Base-by-base conservation (phyloP, 139 green algal genomes). In the Astrephomene gubernaculifera region DNA sequence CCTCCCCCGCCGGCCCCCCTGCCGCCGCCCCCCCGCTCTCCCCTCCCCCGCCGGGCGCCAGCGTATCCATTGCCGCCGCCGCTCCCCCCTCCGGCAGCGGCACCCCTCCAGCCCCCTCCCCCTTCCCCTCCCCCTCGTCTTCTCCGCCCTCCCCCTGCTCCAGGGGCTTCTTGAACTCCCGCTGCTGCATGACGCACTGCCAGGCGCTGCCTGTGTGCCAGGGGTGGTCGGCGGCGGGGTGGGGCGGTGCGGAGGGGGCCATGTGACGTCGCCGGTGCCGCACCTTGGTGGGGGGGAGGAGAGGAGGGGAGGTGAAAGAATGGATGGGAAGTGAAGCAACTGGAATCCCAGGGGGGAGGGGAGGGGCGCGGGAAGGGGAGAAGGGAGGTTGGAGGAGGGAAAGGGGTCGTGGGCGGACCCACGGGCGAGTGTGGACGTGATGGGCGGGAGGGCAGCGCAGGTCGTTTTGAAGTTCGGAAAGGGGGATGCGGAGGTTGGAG, bases 171-270 rank as follows among this genome's bases (percentile, higher is more conserved):
- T 69, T 61, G 57, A 72, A 72, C 38, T 29, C 43, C 17, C 89
- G 54, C 61, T 86, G 41, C 72, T 89, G 53, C 88, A 93, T 93
- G 9, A 21, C 64, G 4, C 44, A 52, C 61, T 91, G 90, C 89
- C 83, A 92, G 0, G 82, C 81, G 24, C 70, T 64, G 52, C 89
- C 90, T 4, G 81, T 81, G 76, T 78, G 79, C 89, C 89, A 93
- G 60, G 78, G 85, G 71, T 92, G 86, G 63, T 94, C 86, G 5
- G 84, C 91, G 1, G 71, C 83, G 4, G 89, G 84, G 38, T 89
- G 85, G 41, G 78, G 78, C 41, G 76, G 53, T 21, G 57, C 36
- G 21, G 61, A 45, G 12, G 49, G 41, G 9, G 33, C 65, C 39
- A 87, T 73, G 49, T 78, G 39, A 27, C 45, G 36, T 10, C 61